Evolutionary conservation across 176 grass and related monocot genomes (phyloP).

Genomic region (Saccharum officinarum): DNA sequence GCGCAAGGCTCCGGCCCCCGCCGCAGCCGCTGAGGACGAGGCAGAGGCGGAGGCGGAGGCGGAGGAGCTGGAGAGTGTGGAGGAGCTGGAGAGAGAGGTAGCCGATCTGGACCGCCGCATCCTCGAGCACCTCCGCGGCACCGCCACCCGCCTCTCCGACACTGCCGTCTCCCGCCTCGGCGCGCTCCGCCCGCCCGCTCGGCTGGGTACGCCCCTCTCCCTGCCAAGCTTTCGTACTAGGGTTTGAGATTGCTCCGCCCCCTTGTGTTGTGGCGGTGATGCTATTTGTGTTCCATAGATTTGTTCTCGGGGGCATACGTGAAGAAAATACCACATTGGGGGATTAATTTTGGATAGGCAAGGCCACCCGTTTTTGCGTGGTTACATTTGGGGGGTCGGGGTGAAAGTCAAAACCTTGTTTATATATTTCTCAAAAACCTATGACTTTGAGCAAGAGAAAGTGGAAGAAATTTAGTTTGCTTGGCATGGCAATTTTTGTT

Average conservation of each 20-base stretch:
- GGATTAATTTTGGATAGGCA: background rate
- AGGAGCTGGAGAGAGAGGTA: constrained; percentile 58
- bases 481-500: background rate
- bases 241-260: constrained; percentile 24
- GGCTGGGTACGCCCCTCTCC: constrained; percentile 26
- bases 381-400: background rate
- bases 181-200: constrained; percentile 33
- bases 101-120: constrained; percentile 54
- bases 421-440: background rate
- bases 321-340: background rate
- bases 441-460: background rate
- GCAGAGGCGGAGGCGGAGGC: background rate
- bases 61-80: constrained; percentile 5
- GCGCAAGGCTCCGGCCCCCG: constrained; percentile 33
- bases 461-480: background rate
- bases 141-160: constrained; percentile 29
- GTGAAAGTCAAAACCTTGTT: no score
- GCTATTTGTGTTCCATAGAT: background rate
- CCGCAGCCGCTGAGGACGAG: constrained; percentile 13
- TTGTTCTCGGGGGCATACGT: background rate
- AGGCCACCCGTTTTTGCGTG: background rate
- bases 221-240: constrained; percentile 15
- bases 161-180: background rate
- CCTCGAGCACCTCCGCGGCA: constrained; percentile 44
- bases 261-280: background rate